Base-by-base conservation (phyloP, 2,329 filamentous ascomycete genomes). In the Magnaporthiopsis poae region DNA sequence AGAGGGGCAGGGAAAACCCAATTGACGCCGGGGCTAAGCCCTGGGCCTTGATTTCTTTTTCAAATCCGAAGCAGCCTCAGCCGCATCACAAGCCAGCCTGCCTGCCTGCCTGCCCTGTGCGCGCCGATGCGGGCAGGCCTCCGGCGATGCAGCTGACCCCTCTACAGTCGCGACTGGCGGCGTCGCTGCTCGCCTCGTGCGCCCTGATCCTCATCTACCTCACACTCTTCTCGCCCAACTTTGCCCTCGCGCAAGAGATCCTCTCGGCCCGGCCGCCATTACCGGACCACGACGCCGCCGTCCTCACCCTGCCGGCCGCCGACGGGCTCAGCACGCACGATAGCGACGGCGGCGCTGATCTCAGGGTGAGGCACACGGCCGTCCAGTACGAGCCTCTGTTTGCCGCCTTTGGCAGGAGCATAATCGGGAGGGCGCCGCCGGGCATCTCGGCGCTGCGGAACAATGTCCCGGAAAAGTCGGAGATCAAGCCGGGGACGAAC, bases 111-210 rank as follows among this genome's bases (percentile, higher is more conserved):
- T 46, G 15, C 39, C 39, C 39, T 5, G 21, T 7, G n/a, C 46
- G 46, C 46, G 21, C 77, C 76, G 73, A 73, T 72, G 76, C 76
- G 80, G 80, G 77, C 77, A 78, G 78, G 76, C 72, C 71, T 71
- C 69, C 21, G 74, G 76, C 72, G 70, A 85, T 86, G 84, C 80
- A 88, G 77, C 82, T 88, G 76, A 88, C 84, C 75, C 86, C 84
- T 72, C 80, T 90, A 71, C 90, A 90, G 80, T 89, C 87, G 78
- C 88, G 89, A 74, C 84, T 91, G 73, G 84, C 85, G 74, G 86
- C 88, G 72, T 90, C 88, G 67, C 74, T 89, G 65, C 80, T 84
- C 72, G 85, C 87, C 66, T 85, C 86, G 3, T 77, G 85, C 36
- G 73, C 89, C 64, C 75, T 90, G 39, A 71, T 89, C 46, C 72